A percentile compares a stretch with the other conserved stretches of the same genome.
Evolutionary conservation across 2,329 filamentous ascomycete species (phyloP).

Genomic region (Rosellinia necatrix): DNA sequence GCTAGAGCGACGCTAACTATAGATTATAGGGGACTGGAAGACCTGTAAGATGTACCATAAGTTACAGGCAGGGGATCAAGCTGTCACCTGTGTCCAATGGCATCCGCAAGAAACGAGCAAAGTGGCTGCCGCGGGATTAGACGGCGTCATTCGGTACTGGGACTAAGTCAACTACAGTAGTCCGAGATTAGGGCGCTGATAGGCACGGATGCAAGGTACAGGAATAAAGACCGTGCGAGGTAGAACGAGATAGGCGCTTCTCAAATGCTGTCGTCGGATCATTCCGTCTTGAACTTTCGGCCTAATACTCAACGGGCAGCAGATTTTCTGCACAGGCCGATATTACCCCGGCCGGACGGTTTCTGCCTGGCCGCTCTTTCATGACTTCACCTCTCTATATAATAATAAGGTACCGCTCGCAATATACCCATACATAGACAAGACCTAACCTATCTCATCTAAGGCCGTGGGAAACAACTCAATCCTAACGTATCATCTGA

Average conservation of each 20-base stretch:
- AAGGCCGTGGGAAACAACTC: background rate
- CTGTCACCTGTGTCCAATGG: conserved; percentile 89
- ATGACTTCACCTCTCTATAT: background rate
- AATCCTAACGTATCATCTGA: background rate
- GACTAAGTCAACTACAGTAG: conserved; percentile 61
- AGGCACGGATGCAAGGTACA: background rate
- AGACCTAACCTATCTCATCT: background rate
- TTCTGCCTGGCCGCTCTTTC: background rate
- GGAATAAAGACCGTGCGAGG: background rate
- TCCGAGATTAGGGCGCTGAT: background rate
- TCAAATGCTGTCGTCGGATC: background rate
- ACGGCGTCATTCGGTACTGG: conserved; percentile 90
- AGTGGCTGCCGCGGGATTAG: conserved; percentile 85
- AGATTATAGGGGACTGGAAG: conserved; percentile 81
- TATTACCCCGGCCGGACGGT: background rate
- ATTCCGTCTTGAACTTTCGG: background rate
- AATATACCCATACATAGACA: background rate
- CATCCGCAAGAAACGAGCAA: conserved; percentile 98
- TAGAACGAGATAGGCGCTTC: background rate
- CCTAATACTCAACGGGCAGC: background rate
- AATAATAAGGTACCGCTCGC: conserved; percentile 16
- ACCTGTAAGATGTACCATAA: conserved; percentile 99
- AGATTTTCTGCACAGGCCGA: background rate
- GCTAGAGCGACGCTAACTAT: conserved; percentile 11
- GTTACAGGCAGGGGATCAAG: conserved; percentile 80